Conservation (phyloP, 345 rosid species). For the Lepidium didymum region DNA sequence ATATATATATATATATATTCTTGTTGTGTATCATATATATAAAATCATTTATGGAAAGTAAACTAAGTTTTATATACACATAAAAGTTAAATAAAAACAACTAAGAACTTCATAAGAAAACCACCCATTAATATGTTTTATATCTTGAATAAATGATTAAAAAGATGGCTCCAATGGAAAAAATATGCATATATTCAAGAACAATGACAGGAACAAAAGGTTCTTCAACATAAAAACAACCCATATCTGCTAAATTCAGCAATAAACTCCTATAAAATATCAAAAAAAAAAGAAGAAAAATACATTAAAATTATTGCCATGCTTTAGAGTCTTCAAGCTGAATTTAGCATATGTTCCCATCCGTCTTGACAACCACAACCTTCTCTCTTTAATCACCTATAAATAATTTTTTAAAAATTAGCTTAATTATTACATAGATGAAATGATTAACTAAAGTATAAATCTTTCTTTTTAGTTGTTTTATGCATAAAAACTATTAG, state of each 20-base stretch:
- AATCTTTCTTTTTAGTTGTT: neutral
- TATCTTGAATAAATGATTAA: neutral
- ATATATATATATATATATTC: neutral
- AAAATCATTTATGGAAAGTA: neutral
- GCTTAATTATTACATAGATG: neutral
- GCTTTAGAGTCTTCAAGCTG: slow-evolving; percentile 29
- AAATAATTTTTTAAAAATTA: too few species aligned
- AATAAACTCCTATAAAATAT: neutral
- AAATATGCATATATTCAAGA: slow-evolving; percentile 23
- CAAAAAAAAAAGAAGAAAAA: neutral
- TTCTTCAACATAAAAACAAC: slow-evolving; percentile 28
- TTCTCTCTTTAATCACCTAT: slow-evolving; percentile 22
- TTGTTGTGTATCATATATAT: neutral
- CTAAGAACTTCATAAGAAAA: neutral
- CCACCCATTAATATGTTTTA: neutral
- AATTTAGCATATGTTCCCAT: slow-evolving; percentile 39
- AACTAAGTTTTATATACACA: neutral
- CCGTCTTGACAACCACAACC: slow-evolving; percentile 30
- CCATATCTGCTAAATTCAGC: slow-evolving; percentile 38
- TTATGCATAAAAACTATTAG: neutral
- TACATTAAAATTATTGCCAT: slow-evolving; percentile 22
- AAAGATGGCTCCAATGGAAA: neutral
- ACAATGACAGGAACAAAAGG: slow-evolving; percentile 37
- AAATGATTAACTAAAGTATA: neutral
- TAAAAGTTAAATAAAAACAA: neutral